Evolutionary conservation across 768 basidiomycete species (phyloP).

Genomic region (Boletus coccyginus): DNA sequence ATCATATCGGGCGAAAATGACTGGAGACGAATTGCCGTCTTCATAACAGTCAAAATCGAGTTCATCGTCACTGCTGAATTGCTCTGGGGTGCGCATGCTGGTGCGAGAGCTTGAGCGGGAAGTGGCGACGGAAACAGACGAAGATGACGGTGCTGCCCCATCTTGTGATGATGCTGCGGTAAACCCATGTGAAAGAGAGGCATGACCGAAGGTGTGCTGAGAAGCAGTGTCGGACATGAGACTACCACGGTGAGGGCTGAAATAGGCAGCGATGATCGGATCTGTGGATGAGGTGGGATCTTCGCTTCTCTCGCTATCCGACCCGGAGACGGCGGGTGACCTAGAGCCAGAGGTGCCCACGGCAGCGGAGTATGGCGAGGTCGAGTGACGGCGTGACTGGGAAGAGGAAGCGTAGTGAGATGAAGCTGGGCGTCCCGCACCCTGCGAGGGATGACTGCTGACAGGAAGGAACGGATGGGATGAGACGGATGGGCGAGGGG

Average conservation of each 20-base stretch:
- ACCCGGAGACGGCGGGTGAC: conserved; percentile 16
- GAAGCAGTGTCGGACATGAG: conserved; percentile 43
- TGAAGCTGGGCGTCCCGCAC: conserved; percentile 26
- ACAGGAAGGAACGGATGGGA: conserved; percentile 12
- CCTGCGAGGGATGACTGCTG: conserved; percentile 36
- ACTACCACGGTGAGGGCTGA: conserved; percentile 19
- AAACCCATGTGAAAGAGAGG: conserved; percentile 30
- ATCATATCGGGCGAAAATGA: conserved; percentile 41
- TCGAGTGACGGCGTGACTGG: conserved; percentile 17
- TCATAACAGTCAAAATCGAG: conserved; percentile 41
- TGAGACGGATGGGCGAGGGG: conserved; percentile 45
- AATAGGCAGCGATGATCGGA: conserved; percentile 24
- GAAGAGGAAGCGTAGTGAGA: conserved; percentile 10
- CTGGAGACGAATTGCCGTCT: conserved; percentile 36
- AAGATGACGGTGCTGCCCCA: conserved; percentile 38
- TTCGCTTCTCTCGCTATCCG: conserved; percentile 34
- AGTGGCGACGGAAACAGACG: conserved; percentile 42
- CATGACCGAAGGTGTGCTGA: conserved; percentile 48
- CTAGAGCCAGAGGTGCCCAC: background rate
- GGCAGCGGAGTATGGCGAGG: background rate
- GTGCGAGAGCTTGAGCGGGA: conserved; percentile 34
- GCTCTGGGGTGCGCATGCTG: conserved; percentile 33
- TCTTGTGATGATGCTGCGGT: conserved; percentile 21
- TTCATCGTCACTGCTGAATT: conserved; percentile 50
- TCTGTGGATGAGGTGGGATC: conserved; percentile 37